Conservation (phyloP, 805 yeast species). For the Scheffersomyces spartinae region DNA sequence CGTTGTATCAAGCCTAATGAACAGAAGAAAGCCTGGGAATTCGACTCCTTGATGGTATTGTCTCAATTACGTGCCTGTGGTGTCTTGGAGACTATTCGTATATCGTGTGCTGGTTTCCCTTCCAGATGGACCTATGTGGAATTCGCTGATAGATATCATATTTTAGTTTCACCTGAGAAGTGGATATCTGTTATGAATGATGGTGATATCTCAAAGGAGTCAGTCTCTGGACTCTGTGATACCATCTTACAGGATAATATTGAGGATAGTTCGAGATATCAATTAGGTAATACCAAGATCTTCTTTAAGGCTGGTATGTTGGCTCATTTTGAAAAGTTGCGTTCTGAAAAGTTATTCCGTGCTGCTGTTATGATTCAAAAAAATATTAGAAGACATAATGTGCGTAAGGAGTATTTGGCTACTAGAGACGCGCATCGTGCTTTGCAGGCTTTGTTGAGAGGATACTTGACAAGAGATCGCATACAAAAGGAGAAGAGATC, state of each 20-base stretch:
- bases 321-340: slow-evolving; percentile 77
- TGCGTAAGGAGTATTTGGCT: slow-evolving; percentile 49
- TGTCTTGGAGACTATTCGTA: slow-evolving; percentile 91
- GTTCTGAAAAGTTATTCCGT: slow-evolving; percentile 64
- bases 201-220: slow-evolving; percentile 37
- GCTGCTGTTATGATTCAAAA: slow-evolving; percentile 84
- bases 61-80: slow-evolving; percentile 97
- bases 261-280: slow-evolving; percentile 60
- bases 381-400: slow-evolving; percentile 53
- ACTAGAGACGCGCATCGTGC: slow-evolving; percentile 40
- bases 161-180: slow-evolving; percentile 59
- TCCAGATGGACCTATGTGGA: slow-evolving; percentile 92
- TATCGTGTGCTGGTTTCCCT: slow-evolving; percentile 97
- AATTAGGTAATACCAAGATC: slow-evolving; percentile 85
- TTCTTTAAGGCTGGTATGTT: slow-evolving; percentile 96
- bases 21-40: slow-evolving; percentile 89
- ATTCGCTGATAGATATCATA: slow-evolving; percentile 81
- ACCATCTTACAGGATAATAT: slow-evolving; percentile 56
- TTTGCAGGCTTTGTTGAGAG: slow-evolving; percentile 57
- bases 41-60: slow-evolving; percentile 89
- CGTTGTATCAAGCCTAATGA: slow-evolving; percentile 97
- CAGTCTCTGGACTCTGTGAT: slow-evolving; percentile 54
- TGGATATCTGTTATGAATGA: slow-evolving; percentile 53
- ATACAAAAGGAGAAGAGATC: slow-evolving; percentile 44
- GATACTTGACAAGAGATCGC: slow-evolving; percentile 43